Evolutionary conservation across 805 yeast species (phyloP).

Genomic region (Lipomyces yamadae): DNA sequence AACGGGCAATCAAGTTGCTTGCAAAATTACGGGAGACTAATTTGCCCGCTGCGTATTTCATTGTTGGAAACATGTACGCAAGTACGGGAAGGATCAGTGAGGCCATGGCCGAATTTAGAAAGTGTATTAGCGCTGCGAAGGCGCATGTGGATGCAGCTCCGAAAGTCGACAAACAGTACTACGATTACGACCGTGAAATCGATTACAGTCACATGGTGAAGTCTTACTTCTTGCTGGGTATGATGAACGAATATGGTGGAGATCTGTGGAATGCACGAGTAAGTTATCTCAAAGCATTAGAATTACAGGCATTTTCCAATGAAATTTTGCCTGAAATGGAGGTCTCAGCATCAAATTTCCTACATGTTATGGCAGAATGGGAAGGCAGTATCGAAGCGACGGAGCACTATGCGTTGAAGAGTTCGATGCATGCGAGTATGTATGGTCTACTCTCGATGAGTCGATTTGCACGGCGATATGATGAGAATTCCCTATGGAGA

Average conservation of each 20-base stretch:
- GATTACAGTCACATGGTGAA: slow-evolving; percentile 25
- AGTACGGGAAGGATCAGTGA: not conserved
- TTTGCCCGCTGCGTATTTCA: slow-evolving; percentile 26
- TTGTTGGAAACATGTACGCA: slow-evolving; percentile 17
- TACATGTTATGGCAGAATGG: slow-evolving; percentile 28
- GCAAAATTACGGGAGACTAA: slow-evolving; percentile 20
- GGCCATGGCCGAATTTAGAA: slow-evolving; percentile 16
- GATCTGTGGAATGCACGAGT: slow-evolving; percentile 18
- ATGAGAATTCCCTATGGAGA: slow-evolving; percentile 20
- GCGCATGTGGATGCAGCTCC: slow-evolving; percentile 26
- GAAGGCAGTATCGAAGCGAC: slow-evolving; percentile 23
- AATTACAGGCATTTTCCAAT: slow-evolving; percentile 15
- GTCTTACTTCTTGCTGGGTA: slow-evolving; percentile 27
- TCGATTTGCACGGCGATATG: slow-evolving; percentile 16
- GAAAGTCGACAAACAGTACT: slow-evolving; percentile 17
- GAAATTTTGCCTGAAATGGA: slow-evolving; percentile 23
- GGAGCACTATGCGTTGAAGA: slow-evolving; percentile 21
- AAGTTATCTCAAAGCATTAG: slow-evolving; percentile 19
- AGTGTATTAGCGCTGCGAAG: slow-evolving; percentile 25
- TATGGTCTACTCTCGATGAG: slow-evolving; percentile 13
- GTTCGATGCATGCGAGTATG: slow-evolving; percentile 25
- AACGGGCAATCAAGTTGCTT: slow-evolving; percentile 17
- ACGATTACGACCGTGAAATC: slow-evolving; percentile 32
- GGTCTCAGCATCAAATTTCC: slow-evolving; percentile 19
- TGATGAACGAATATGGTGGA: slow-evolving; percentile 7